Evolutionary conservation across 2,329 filamentous ascomycete genomes (phyloP), one percentile per base, ranked within the genome.

Genomic region (Hypoxylon sp.): DNA sequence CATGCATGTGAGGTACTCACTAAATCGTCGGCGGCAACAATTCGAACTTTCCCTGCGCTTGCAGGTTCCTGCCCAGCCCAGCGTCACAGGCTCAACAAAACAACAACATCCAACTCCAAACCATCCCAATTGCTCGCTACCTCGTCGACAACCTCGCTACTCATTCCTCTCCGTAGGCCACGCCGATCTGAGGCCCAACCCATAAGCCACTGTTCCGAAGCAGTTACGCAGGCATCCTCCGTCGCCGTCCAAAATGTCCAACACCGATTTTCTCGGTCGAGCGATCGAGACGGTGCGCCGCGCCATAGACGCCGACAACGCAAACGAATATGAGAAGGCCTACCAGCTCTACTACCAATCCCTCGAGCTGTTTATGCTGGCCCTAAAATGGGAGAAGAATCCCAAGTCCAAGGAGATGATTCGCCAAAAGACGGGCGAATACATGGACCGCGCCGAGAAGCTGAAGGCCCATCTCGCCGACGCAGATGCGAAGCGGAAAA

Each of bases 321-420:
- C 92, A 46, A 94, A 93, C 78, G 93, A 98, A 78, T 99, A 99
- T 81, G 93, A 97, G 75, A 95, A 96, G 80, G 96, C 96, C 60
- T 98, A 98, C 79, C 92, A 97, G 77, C 86, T 91, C 68, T 99
- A 99, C 87, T 97, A 97, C 84, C 90, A 93, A 72, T 91, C 95
- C 53, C 91, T 99, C 73, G 95, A 99, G 81, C 89, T 98, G 62
- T 99, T 98, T 85, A 97, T 99, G 92, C 91, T 98, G 66, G 96
- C 96, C 32, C 86, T 99, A 65, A 99, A 99, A 85, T 99, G 95
- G 95, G 96, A 99, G 83, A 99, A 98, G 87, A 98, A 97, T 82
- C 89, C 92, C 69, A 95, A 94, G 74, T 94, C 93, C 69, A 98
- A 98, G 84, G 93, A 96, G 77, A 97, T 97, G 87, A 97, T 99